phyloP scores from a whole-genome alignment of 495 filamentous ascomycete genomes.

The Beverwykella pulmonaria region DNA sequence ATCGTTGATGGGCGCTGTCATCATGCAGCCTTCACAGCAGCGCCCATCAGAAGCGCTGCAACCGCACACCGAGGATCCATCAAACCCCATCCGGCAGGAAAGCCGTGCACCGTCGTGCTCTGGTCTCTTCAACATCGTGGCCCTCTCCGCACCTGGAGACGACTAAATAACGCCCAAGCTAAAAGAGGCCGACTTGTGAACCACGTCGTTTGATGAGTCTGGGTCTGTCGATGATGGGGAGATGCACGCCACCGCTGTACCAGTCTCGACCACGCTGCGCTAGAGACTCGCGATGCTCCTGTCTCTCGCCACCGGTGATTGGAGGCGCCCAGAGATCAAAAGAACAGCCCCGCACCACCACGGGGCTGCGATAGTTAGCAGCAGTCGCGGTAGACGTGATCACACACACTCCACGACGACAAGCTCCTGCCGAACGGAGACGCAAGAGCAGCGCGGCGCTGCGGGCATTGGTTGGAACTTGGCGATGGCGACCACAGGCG shows the following conservation, averaged over 20 bases:
- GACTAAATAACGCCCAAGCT: neutral
- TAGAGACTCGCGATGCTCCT: conserved; percentile 1
- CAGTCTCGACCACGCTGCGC: neutral
- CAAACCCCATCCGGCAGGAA: conserved; percentile 27
- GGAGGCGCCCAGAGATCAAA: neutral
- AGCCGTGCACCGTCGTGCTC: conserved; percentile 22
- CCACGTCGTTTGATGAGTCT: neutral
- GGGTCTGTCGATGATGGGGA: no score
- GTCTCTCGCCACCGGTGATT: conserved; percentile 3
- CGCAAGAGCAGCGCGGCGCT: conserved; percentile 7
- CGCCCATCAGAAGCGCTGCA: conserved; percentile 25
- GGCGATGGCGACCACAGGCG: conserved; percentile 15
- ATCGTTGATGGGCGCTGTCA: conserved; percentile 11
- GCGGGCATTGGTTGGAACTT: conserved; percentile 20
- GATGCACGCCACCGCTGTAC: neutral
- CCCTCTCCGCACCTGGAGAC: neutral
- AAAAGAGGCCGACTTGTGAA: neutral
- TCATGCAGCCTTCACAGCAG: conserved; percentile 31
- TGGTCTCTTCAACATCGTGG: neutral
- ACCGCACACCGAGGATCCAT: conserved; percentile 17
- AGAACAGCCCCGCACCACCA: conserved; percentile 1
- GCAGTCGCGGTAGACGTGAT: conserved; percentile 15
- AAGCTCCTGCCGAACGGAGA: conserved; percentile 24
- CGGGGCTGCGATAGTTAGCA: conserved; percentile 1
- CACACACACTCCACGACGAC: conserved; percentile 28